Base-by-base conservation (phyloP, 495 filamentous ascomycete genomes). In the Cryomyces antarcticus region DNA sequence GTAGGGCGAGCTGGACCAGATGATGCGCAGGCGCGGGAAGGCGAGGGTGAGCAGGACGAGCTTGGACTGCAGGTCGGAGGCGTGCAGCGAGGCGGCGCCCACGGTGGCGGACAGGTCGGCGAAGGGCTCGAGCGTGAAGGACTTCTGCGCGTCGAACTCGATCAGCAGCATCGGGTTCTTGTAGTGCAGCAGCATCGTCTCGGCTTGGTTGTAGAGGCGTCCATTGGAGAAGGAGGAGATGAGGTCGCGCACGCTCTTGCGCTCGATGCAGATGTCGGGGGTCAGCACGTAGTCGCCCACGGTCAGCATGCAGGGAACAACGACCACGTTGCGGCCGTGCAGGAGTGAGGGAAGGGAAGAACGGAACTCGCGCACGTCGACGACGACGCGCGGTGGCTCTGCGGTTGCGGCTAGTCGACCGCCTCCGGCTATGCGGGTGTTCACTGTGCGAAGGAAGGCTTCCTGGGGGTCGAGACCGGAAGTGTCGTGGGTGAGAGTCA, bases 111-210 rank as follows among this genome's bases (percentile, higher is more conserved):
- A 80, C 2, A 84, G 66, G 44, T 84, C 82, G 7, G 82, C 79
- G 55, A 93, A 93, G 0, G 84, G 82, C 59, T 96, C 89, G 11
- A 97, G 78, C 7, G 84, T 96, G 59, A 97, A 97, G 17, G 81
- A 83, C 55, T 93, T 94, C 62, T 93, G 85, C 55, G 93, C 82
- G 59, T 96, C 87, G 60, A 97, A 97, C 56, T 97, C 89, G 51
- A 97, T 94, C 30, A 97, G 68, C 4, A 97, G 76, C 70, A 96
- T 80, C 0, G 88, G 84, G 49, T 61, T 74, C 52, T 82, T 80
- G 71, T 97, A 97, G 62, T 96, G 73, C 52, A 80, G 71, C 30
- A 88, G 72, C 92, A 97, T 95, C 17, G 78, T 79, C 62, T 97
- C 92, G 27, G 79, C 78, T 62, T 97, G 89, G 52, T 77, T 81